phyloP scores from a whole-genome alignment of 169 alveolate genomes.

The Plasmodium vinckei region DNA sequence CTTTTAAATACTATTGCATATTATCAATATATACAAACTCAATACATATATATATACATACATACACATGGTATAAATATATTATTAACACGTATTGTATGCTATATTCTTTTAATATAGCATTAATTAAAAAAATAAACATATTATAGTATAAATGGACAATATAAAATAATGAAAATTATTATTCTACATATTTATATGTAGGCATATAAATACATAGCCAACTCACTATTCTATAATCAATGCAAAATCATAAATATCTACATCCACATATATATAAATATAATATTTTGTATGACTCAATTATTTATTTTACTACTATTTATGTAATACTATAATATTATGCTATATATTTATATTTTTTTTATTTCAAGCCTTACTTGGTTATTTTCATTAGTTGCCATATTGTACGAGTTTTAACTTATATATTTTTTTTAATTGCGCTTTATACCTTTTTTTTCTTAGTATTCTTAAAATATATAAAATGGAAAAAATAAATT shows the following conservation, averaged over 20 bases:
- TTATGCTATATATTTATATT: constrained; percentile 1
- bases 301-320: too few relatives aligned
- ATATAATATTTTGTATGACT: not conserved
- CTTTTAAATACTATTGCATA: not conserved
- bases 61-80: not conserved
- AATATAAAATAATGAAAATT: not conserved
- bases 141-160: not conserved
- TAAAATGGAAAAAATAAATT: constrained; percentile 16
- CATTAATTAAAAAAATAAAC: not conserved
- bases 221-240: too few relatives aligned
- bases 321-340: too few relatives aligned
- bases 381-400: constrained; percentile 63
- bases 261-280: not conserved
- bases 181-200: not conserved
- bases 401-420: constrained; percentile 28
- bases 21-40: not conserved
- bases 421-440: constrained; percentile 5
- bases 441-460: not conserved
- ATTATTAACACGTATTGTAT: too few relatives aligned
- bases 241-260: too few relatives aligned
- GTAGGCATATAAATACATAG: not conserved
- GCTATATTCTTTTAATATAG: too few relatives aligned
- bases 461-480: constrained; percentile 4
- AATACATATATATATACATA: constrained; percentile 7
- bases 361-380: constrained; percentile 32